phyloP scores from a whole-genome alignment of 768 basidiomycete genomes.

The Stropharia rugosoannulata region DNA sequence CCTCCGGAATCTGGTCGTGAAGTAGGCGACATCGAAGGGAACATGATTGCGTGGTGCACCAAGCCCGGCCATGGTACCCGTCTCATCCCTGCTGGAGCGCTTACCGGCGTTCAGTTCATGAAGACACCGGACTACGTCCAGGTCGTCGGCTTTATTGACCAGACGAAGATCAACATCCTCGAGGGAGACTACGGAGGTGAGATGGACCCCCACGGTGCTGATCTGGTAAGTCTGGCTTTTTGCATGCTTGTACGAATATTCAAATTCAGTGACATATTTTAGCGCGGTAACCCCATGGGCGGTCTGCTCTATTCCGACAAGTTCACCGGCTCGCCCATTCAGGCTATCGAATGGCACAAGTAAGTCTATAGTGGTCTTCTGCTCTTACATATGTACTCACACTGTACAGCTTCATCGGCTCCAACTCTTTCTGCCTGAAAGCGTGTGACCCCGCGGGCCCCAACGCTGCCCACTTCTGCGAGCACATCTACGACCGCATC shows the following conservation, averaged over 20 bases:
- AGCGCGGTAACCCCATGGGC: conserved; percentile 79
- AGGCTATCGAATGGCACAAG: conserved; percentile 71
- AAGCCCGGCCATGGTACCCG: conserved; percentile 71
- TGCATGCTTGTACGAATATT: conserved; percentile 52
- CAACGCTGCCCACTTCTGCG: conserved; percentile 36
- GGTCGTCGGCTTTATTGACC: conserved; percentile 63
- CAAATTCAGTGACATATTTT: conserved; percentile 14
- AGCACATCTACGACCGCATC: conserved; percentile 72
- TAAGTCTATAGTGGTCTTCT: conserved; percentile 26
- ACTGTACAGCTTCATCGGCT: conserved; percentile 59
- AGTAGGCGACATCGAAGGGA: conserved; percentile 73
- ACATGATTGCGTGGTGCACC: conserved; percentile 79
- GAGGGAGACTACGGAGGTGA: conserved; percentile 67
- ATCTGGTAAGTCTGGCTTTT: conserved; percentile 27
- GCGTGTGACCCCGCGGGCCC: conserved; percentile 55
- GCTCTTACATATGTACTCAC: not conserved
- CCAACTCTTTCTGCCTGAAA: conserved; percentile 60
- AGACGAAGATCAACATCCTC: conserved; percentile 54
- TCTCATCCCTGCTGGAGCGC: conserved; percentile 61
- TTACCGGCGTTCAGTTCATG: conserved; percentile 67
- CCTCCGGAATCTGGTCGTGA: conserved; percentile 49
- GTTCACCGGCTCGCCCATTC: conserved; percentile 45
- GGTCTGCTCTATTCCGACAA: conserved; percentile 61
- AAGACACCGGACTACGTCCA: conserved; percentile 58
- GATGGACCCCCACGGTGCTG: conserved; percentile 72